These are phyloP conservation scores for Curvularia eragrostidis DNA, from an alignment of 2,329 filamentous ascomycete genomes.

Conservation along the genomic window DNA sequence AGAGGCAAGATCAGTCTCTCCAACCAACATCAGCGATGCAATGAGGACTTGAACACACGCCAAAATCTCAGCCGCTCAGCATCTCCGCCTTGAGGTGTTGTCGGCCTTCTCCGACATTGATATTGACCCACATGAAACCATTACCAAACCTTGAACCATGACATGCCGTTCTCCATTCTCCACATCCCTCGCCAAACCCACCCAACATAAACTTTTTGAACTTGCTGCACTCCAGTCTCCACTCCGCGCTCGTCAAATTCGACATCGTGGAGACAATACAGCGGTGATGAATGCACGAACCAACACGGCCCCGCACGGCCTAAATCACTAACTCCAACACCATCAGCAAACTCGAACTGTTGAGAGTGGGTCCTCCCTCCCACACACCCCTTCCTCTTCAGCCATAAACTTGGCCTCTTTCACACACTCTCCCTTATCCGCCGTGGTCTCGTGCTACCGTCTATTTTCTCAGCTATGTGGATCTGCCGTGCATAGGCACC, in stretches of 20 bases:
- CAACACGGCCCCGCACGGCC: constrained; percentile 3
- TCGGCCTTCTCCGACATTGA: constrained; percentile 12
- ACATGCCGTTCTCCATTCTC: constrained; percentile 13
- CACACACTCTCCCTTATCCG: background rate
- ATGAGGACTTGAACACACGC: background rate
- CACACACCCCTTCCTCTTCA: constrained; percentile 3
- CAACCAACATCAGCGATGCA: background rate
- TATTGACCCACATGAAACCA: constrained; percentile 11
- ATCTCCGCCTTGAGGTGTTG: background rate
- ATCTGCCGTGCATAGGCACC: constrained; percentile 1
- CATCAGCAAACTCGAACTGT: constrained; percentile 23
- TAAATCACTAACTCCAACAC: constrained; percentile 2
- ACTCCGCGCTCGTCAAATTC: constrained; percentile 2
- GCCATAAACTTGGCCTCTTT: constrained; percentile 5
- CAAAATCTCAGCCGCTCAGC: background rate
- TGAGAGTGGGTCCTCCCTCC: constrained; percentile 26
- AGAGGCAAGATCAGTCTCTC: constrained; percentile 1
- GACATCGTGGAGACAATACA: constrained; percentile 3
- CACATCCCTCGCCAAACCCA: constrained; percentile 9
- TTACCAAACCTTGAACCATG: constrained; percentile 1
- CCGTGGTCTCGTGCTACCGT: constrained; percentile 4
- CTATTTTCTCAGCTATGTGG: constrained; percentile 2
- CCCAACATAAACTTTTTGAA: constrained; percentile 4
- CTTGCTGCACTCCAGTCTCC: constrained; percentile 18
- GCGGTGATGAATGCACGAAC: constrained; percentile 5